A percentile compares a stretch with the other conserved stretches of the same genome.
Evolutionary conservation across 2,329 filamentous ascomycete genomes (phyloP).

Genomic region (Trichoderma asperellum): DNA sequence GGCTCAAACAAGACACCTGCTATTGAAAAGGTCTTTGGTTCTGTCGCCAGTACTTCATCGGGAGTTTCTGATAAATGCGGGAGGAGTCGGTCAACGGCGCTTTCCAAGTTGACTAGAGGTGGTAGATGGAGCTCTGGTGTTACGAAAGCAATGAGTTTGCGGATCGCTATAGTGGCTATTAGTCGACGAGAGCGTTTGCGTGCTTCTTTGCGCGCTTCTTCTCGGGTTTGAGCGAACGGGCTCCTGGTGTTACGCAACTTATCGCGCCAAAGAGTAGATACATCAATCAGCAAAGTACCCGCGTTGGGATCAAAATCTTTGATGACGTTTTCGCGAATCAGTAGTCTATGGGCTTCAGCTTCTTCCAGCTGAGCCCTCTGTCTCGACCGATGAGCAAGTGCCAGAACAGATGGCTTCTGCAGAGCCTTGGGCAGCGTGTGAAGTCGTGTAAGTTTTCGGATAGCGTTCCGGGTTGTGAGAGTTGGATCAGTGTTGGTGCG

Average conservation of each 20-base stretch:
- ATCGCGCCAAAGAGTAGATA: slow-evolving; percentile 44
- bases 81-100: slow-evolving; percentile 53
- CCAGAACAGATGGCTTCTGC: slow-evolving; percentile 65
- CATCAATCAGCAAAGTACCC: slow-evolving; percentile 52
- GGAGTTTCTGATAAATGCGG: slow-evolving; percentile 45
- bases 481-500: slow-evolving; percentile 77
- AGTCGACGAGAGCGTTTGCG: slow-evolving; percentile 45
- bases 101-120: slow-evolving; percentile 50
- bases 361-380: slow-evolving; percentile 50
- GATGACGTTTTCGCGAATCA: slow-evolving; percentile 53
- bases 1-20: slow-evolving; percentile 47
- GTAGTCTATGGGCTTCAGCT: slow-evolving; percentile 57
- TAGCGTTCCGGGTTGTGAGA: slow-evolving; percentile 78
- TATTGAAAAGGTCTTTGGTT: slow-evolving; percentile 49
- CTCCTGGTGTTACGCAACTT: slow-evolving; percentile 28
- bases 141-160: slow-evolving; percentile 54
- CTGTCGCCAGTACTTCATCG: background rate
- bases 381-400: slow-evolving; percentile 59
- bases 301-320: slow-evolving; percentile 52
- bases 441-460: slow-evolving; percentile 67
- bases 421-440: slow-evolving; percentile 71
- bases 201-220: slow-evolving; percentile 36
- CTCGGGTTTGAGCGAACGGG: slow-evolving; percentile 34
- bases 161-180: slow-evolving; percentile 52
- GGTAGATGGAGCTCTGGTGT: slow-evolving; percentile 53